Conservation (phyloP, 2,329 filamentous ascomycete genomes). For the Hypoxylon sp. region DNA sequence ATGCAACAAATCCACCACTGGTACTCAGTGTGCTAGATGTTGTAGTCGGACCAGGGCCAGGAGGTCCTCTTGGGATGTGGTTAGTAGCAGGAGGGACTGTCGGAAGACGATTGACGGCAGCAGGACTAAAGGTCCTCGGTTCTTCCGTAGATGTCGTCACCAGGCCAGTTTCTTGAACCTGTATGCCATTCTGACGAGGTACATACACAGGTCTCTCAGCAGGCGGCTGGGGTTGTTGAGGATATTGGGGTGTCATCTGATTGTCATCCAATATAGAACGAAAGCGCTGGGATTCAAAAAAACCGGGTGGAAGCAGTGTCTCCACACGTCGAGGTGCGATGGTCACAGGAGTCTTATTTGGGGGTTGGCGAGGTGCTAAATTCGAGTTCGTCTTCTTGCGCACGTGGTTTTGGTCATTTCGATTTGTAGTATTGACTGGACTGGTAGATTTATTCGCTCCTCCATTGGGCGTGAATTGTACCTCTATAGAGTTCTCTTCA, state of each 20-base stretch:
- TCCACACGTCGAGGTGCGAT: constrained; percentile 18
- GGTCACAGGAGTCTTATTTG: constrained; percentile 1
- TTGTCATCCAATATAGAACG: constrained; percentile 4
- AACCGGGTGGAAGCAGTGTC: not conserved
- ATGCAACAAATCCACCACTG: not conserved
- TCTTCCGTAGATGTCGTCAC: not conserved
- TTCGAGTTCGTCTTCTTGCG: constrained; percentile 15
- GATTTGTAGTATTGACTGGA: not conserved
- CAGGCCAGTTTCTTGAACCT: not conserved
- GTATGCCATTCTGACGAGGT: constrained; percentile 2
- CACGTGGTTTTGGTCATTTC: constrained; percentile 1
- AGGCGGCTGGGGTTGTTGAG: not conserved
- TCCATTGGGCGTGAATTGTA: constrained; percentile 3
- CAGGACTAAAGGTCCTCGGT: not conserved
- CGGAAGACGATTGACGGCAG: not conserved
- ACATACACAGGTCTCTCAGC: not conserved
- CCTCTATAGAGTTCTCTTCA: constrained; percentile 18
- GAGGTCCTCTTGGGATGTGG: not conserved
- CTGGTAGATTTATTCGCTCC: not conserved
- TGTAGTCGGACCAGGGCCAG: not conserved
- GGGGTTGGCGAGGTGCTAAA: not conserved
- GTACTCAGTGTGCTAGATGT: not conserved
- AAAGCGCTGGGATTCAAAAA: not conserved
- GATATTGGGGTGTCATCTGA: not conserved
- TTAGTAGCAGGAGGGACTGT: not conserved